Evolutionary conservation across 1,139 yeast species (phyloP).

Genomic region (Blastobotrys petasosporus): DNA sequence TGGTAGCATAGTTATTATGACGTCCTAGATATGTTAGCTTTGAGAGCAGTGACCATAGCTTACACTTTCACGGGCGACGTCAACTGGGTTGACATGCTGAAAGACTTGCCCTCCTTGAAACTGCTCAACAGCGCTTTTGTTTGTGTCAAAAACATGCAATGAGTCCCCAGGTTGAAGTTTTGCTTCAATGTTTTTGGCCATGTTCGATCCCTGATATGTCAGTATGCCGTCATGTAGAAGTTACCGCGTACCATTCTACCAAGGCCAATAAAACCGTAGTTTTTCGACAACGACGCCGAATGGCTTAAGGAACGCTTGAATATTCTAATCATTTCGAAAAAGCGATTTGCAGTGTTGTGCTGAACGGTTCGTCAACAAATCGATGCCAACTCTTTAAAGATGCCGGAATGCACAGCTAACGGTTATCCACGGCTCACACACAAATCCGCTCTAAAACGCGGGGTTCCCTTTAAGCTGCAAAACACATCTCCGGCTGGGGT

Average conservation of each 20-base stretch:
- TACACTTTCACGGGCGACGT: slow-evolving; percentile 37
- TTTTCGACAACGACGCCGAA: slow-evolving; percentile 8
- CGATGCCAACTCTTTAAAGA: too few relatives aligned
- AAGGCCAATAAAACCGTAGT: slow-evolving; percentile 49
- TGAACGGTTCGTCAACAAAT: too few relatives aligned
- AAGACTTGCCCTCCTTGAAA: slow-evolving; percentile 19
- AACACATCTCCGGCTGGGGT: too few relatives aligned
- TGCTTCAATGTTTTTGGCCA: slow-evolving; percentile 50
- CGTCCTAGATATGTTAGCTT: slow-evolving; percentile 12
- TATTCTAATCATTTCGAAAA: too few relatives aligned
- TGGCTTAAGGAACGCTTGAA: slow-evolving; percentile 17
- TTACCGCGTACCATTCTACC: slow-evolving; percentile 45
- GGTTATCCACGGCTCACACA: too few relatives aligned
- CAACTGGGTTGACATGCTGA: slow-evolving; percentile 32
- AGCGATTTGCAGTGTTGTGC: too few relatives aligned
- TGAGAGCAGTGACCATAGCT: neutral
- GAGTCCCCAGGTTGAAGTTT: slow-evolving; percentile 40
- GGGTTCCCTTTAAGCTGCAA: too few relatives aligned
- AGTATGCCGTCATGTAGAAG: neutral
- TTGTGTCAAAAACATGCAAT: slow-evolving; percentile 44
- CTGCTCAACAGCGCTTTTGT: slow-evolving; percentile 31
- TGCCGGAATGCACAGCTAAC: too few relatives aligned
- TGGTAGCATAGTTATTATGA: slow-evolving; percentile 52
- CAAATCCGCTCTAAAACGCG: too few relatives aligned
- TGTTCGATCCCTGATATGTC: slow-evolving; percentile 39